Conservation (phyloP, 1,284 basidiomycete genomes). For the Coriolopsis trogii region DNA sequence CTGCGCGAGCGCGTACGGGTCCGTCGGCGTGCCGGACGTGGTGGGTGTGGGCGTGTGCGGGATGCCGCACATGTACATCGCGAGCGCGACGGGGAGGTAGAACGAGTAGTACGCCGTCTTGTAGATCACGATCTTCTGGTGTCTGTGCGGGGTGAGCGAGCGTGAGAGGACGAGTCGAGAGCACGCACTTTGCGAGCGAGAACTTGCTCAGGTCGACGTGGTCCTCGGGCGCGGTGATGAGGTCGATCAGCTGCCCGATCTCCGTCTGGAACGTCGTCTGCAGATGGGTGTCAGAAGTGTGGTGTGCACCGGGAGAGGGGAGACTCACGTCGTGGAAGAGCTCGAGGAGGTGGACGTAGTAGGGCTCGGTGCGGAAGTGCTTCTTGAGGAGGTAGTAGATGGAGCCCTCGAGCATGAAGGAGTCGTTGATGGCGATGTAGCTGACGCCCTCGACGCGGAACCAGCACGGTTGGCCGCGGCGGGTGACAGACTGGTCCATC, state of each 20-base stretch:
- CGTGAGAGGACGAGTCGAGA: slow-evolving; percentile 19
- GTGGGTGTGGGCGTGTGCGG: slow-evolving; percentile 44
- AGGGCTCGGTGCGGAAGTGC: slow-evolving; percentile 83
- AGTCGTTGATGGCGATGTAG: slow-evolving; percentile 94
- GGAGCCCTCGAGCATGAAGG: slow-evolving; percentile 95
- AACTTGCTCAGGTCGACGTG: slow-evolving; percentile 88
- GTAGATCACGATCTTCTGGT: slow-evolving; percentile 94
- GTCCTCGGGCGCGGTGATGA: slow-evolving; percentile 95
- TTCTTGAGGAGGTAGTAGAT: slow-evolving; percentile 92
- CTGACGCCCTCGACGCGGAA: slow-evolving; percentile 80
- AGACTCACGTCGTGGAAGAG: slow-evolving; percentile 82
- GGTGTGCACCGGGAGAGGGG: neutral
- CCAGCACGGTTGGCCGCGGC: slow-evolving; percentile 99
- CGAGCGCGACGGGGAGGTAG: slow-evolving; percentile 96
- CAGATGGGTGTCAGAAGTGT: slow-evolving; percentile 13
- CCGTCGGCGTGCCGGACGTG: no score
- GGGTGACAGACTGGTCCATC: slow-evolving; percentile 94
- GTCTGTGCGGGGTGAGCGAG: slow-evolving; percentile 48
- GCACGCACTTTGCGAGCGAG: slow-evolving; percentile 75
- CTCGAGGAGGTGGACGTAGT: slow-evolving; percentile 90
- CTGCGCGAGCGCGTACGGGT: slow-evolving; percentile 80
- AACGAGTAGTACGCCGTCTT: slow-evolving; percentile 99
- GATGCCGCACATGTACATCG: slow-evolving; percentile 83
- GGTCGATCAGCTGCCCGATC: slow-evolving; percentile 93
- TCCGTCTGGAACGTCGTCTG: slow-evolving; percentile 93